Evolutionary conservation across 495 filamentous ascomycete genomes (phyloP), one percentile per base, ranked within the genome.

Genomic region (Mytilinidion resinicola): DNA sequence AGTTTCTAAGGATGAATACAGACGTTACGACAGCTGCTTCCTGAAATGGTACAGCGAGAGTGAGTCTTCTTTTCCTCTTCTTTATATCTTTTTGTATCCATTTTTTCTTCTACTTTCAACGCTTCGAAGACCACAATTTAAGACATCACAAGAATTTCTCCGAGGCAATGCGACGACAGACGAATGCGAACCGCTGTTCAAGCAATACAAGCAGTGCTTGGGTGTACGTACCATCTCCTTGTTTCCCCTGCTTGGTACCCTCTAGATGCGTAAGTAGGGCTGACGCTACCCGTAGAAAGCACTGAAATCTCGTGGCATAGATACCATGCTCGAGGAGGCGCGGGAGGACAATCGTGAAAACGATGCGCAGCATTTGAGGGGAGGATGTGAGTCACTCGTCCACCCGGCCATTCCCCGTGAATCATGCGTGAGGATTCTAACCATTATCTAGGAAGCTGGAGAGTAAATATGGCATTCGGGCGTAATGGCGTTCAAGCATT

Each of bases 11-110:
- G 3, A 38, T 6, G 0, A 51, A 1, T 39, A 6, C 38, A 76
- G 68, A 67, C 87, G 84, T 67, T 96, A 96, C 70, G 91, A 96
- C 67, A 88, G 83, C 47, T 96, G 91, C 72, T 96, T 96, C 65
- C 73, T 96, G 42, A 95, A 92, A 70, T 96, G 91, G 91, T 96
- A 96, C 72, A 95, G 89, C 66, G 91, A 96, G 71, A 95, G 91
- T 92, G 77, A 51, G 85, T 71, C 56, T 42, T 41, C 39, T 19
- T 9, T 56, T 25, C 17, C 11, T 8, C 25, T 51, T 17, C 10
- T 41, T 14, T 30, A 41, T 69, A 47, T 69, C 50, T 46, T 8
- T 14, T 52, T 10, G 51, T 44, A 65, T 30, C 25, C 6, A 30
- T 30, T 6, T 30, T 2, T 30, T 6, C 6, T 30, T 30, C 25